Base-by-base conservation (phyloP, 2,329 filamentous ascomycete genomes). In the Dothidotthia symphoricarpi region DNA sequence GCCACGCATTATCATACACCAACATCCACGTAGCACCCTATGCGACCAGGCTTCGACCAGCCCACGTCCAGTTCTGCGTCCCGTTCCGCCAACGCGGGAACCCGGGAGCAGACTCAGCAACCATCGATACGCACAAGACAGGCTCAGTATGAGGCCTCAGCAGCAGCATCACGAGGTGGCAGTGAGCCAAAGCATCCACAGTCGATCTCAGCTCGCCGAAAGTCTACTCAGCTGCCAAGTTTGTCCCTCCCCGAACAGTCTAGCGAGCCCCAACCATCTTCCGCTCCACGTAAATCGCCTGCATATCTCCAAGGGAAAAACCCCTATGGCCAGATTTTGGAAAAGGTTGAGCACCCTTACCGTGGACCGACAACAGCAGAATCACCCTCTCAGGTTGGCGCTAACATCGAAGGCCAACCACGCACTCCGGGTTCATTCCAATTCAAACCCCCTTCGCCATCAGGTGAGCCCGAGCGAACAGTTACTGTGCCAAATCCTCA, bases 261-360 rank as follows among this genome's bases (percentile, higher is more conserved):
- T 7, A 25, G 8, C 27, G 42, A 50, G 15, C 1, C 32, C 28
- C 41, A 45, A 25, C 25, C 31, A 13, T 24, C 34, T 31, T 27
- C 31, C 29, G 9, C 43, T 30, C 44, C 40, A 31, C 45, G 34
- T n/a, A 59, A 52, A 35, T 45, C 49, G 22, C 59, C 58, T 16
- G 50, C 49, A 6, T 63, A 63, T 34, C 49, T 63, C 11, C 49
- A 49, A 30, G 55, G 55, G 13, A 66, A 58, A 40, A 64, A 63
- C 19, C 57, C 60, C 6, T 63, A 64, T 42, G 61, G 58, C 25
- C 49, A 50, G 24, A 51, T 66, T 15, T 32, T 64, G 27, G 51
- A 60, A 14, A 45, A 36, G 19, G 36, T 47, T 32, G 46, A 57
- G 7, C 51, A 53, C 34, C 46, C 53, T 7, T 57, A 53, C 36